Percentiles rank a stretch among this genome's conserved stretches.
Evolutionary conservation across 2,329 filamentous ascomycete species (phyloP).

Genomic region (Drechslera avenae): DNA sequence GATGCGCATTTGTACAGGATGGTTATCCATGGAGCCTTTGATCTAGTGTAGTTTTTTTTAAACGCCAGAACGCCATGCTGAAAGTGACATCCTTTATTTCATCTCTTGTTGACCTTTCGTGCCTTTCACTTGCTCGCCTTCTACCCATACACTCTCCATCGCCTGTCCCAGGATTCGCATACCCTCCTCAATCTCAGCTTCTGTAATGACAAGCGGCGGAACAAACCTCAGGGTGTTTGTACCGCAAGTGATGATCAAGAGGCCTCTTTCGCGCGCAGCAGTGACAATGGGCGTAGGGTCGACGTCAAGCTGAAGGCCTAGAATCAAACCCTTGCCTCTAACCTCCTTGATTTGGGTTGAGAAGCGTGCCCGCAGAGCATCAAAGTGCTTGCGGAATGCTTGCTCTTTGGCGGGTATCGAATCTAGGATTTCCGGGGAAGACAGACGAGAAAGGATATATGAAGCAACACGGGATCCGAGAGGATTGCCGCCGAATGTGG

Average conservation of each 20-base stretch:
- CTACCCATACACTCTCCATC: constrained; percentile 60
- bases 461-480: constrained; percentile 83
- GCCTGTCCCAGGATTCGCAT: constrained; percentile 75
- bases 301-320: constrained; percentile 80
- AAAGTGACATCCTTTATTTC: constrained; percentile 20
- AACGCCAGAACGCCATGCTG: constrained; percentile 29
- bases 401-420: constrained; percentile 71
- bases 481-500: constrained; percentile 92
- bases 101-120: constrained; percentile 45
- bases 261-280: constrained; percentile 82
- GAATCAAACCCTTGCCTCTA: constrained; percentile 80
- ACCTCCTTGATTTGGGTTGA: constrained; percentile 78
- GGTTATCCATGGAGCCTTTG: not conserved
- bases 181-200: constrained; percentile 79
- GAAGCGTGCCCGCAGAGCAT: constrained; percentile 62
- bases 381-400: constrained; percentile 64
- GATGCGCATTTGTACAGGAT: too few relatives aligned
- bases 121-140: constrained; percentile 39
- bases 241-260: constrained; percentile 90
- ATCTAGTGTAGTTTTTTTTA: not conserved
- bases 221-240: constrained; percentile 93
- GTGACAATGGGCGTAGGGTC: constrained; percentile 78
- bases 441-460: constrained; percentile 79
- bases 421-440: constrained; percentile 71
- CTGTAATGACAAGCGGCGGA: constrained; percentile 79